Conservation (phyloP, 192 early-diverging fungal species). For the Allomyces javanicus region DNA sequence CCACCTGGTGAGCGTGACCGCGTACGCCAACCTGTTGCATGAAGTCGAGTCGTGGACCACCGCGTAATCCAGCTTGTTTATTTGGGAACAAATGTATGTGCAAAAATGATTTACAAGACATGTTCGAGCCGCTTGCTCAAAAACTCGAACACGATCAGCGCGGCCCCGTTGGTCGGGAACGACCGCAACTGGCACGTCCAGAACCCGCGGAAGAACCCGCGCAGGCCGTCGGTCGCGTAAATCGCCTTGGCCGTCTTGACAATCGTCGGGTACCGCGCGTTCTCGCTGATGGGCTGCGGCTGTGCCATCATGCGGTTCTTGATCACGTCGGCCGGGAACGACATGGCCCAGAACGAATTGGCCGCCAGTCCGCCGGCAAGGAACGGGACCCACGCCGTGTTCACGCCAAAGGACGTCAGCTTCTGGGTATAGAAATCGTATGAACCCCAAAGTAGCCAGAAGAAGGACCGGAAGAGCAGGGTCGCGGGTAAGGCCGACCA, state of each 20-base stretch:
- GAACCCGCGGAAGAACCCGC: neutral
- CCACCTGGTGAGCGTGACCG: too few relatives aligned
- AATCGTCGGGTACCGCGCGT: neutral
- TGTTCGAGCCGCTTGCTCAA: neutral
- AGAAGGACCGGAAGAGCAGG: neutral
- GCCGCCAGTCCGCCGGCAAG: neutral
- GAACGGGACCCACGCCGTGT: neutral
- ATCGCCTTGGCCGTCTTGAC: neutral
- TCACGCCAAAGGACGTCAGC: neutral
- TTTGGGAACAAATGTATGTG: too few relatives aligned
- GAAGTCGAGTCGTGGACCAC: too few relatives aligned
- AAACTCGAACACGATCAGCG: neutral
- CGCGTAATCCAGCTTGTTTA: too few relatives aligned
- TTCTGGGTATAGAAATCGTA: neutral
- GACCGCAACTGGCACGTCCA: neutral
- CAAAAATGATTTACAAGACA: too few relatives aligned
- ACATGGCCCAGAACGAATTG: neutral
- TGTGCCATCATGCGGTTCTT: neutral
- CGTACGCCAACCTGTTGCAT: too few relatives aligned
- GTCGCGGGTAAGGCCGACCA: neutral
- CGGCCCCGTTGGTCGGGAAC: neutral
- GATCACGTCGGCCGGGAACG: neutral
- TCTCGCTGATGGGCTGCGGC: neutral
- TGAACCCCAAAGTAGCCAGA: neutral
- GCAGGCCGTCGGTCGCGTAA: neutral